These are phyloP conservation scores for Ustilago loliicola DNA, from an alignment of 1,284 basidiomycete genomes.

Conservation along the genomic window DNA sequence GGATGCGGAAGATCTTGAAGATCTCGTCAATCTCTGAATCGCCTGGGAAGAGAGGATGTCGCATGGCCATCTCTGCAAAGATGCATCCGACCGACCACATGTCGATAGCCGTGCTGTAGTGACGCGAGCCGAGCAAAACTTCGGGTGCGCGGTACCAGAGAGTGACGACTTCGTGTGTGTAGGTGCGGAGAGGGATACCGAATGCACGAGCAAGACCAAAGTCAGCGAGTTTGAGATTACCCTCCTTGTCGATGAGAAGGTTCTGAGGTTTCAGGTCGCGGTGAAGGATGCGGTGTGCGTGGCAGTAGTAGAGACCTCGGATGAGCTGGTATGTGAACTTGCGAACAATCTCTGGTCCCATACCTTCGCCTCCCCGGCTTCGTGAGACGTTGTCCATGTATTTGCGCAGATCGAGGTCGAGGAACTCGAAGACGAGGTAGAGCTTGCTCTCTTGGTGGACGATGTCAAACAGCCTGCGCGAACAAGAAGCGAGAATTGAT, in stretches of 20 bases:
- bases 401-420: conserved; percentile 92
- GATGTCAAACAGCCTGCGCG: conserved; percentile 88
- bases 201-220: conserved; percentile 97
- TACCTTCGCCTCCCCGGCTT: conserved; percentile 73
- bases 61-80: conserved; percentile 88
- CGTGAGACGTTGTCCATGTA: conserved; percentile 83
- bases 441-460: conserved; percentile 97
- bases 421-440: conserved; percentile 95
- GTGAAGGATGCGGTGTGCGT: conserved; percentile 94
- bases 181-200: conserved; percentile 96
- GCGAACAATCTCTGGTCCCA: conserved; percentile 83
- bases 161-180: conserved; percentile 97
- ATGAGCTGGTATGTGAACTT: conserved; percentile 91
- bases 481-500: not conserved
- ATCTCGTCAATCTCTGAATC: conserved; percentile 99
- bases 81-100: conserved; percentile 99
- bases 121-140: conserved; percentile 92
- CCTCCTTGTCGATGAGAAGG: conserved; percentile 85
- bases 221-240: conserved; percentile 79
- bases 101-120: conserved; percentile 95
- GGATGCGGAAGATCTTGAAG: conserved; percentile 89
- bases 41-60: conserved; percentile 93
- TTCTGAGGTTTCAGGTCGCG: conserved; percentile 99
- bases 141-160: conserved; percentile 99
- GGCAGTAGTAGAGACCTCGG: conserved; percentile 91